Base-by-base conservation (phyloP, 495 filamentous ascomycete species). In the Thozetella sp. region DNA sequence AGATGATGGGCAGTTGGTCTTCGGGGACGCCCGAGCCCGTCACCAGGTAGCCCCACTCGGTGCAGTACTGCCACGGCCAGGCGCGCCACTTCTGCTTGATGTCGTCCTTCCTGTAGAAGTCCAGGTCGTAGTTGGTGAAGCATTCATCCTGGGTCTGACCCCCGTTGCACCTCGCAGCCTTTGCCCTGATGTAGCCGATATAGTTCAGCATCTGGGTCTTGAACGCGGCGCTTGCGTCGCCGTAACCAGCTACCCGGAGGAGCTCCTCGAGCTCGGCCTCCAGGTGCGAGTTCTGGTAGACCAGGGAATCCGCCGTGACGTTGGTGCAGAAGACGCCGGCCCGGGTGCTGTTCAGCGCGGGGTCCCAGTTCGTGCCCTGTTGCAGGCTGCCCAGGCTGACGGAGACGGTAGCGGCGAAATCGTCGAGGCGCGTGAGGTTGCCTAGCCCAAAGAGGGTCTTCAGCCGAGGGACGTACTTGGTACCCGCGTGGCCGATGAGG, bases 11-110 rank as follows among this genome's bases (percentile, higher is more conserved):
- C 0, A 83, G 78, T 59, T 86, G 80, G 60, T 74, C 64, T 0
- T 63, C 43, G 0, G 89, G 89, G 1, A 85, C 83, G 24, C 83
- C 80, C 40, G 82, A 84, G 58, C 90, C 90, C 4, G 87, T 89
- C 63, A 83, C 80, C 23, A 90, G 80, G 71, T 81, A 92, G 27
- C 90, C 90, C 88, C 88, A 93, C 74, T 80, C 76, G 26, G 75
- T 76, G 70, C 78, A 81, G 56, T 71, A 69, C 57, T 81, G 78
- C 51, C 90, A 92, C 17, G 74, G 68, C 88, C 88, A 91, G 52
- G 80, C 72, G 13, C 84, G 78, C 81, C 81, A 85, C 20, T 58
- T 64, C 51, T 85, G 75, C 13, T 64, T 63, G 40, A 84, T 66
- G 58, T 78, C 72, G 63, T 85, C 77, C 61, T 77, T 72, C 9